phyloP scores from a whole-genome alignment of 1,139 yeast species.

The Geotrichum phurueaensis region DNA sequence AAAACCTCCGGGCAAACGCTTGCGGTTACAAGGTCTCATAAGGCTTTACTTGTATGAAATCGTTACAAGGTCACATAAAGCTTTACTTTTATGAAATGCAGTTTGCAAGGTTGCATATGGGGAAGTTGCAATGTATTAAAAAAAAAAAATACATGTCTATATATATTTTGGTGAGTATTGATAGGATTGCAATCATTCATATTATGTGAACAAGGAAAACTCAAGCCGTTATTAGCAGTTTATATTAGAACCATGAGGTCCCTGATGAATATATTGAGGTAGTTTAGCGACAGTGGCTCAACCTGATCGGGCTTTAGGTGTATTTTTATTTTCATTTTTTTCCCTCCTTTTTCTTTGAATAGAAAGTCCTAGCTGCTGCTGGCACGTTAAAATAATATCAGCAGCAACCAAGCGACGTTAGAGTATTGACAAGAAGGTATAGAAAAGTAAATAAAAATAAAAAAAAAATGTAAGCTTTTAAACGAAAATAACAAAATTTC shows the following conservation, averaged over 20 bases:
- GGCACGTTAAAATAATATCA: not conserved
- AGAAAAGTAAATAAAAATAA: too few relatives aligned
- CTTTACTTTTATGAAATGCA: too few relatives aligned
- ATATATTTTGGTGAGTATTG: too few relatives aligned
- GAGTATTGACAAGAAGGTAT: not conserved
- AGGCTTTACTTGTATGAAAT: too few relatives aligned
- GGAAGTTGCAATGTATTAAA: not conserved
- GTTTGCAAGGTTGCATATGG: too few relatives aligned
- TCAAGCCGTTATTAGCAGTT: not conserved
- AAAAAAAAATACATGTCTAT: not conserved
- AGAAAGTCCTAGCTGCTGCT: too few relatives aligned
- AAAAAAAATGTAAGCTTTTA: not conserved
- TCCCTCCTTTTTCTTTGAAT: too few relatives aligned
- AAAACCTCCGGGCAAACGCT: not conserved
- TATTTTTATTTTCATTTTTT: not conserved
- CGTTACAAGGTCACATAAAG: not conserved
- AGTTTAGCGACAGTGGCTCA: not conserved
- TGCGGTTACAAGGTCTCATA: not conserved
- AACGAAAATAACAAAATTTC: not conserved
- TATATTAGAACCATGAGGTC: not conserved
- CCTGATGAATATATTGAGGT: not conserved
- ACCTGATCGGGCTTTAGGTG: not conserved
- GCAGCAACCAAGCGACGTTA: not conserved
- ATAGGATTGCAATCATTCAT: too few relatives aligned
- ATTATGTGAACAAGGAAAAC: not conserved